These are phyloP conservation scores for Barnettozyma vustinii DNA, from an alignment of 805 yeast genomes.

Conservation along the genomic window DNA sequence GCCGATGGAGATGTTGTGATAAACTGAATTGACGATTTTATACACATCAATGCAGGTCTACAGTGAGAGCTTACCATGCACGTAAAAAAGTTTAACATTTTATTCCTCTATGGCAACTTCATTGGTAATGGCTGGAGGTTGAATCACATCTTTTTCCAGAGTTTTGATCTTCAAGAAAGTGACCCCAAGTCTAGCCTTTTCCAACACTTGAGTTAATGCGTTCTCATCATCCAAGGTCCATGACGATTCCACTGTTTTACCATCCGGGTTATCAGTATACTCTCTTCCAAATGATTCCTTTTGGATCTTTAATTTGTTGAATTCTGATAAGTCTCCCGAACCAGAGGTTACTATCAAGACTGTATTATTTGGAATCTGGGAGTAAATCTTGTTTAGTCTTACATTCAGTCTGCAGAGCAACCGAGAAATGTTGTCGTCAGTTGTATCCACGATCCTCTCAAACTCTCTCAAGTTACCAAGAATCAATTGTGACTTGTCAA, in stretches of 20 bases:
- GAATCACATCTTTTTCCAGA: not conserved
- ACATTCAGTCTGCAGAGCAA: slow-evolving; percentile 31
- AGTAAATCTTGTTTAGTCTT: slow-evolving; percentile 44
- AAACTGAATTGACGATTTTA: not conserved
- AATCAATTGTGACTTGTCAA: slow-evolving; percentile 33
- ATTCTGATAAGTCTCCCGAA: slow-evolving; percentile 48
- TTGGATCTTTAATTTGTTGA: slow-evolving; percentile 40
- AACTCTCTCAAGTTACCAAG: slow-evolving; percentile 55
- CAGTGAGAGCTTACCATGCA: not conserved
- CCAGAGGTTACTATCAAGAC: slow-evolving; percentile 59
- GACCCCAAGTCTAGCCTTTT: slow-evolving; percentile 54
- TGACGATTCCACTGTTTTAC: slow-evolving; percentile 32
- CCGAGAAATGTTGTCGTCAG: slow-evolving; percentile 11
- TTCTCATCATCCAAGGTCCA: slow-evolving; percentile 50
- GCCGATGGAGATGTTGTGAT: slow-evolving; percentile 20
- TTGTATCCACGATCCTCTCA: slow-evolving; percentile 12
- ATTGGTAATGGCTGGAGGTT: not conserved
- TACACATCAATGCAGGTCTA: not conserved
- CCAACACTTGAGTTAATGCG: slow-evolving; percentile 41
- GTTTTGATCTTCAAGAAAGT: slow-evolving; percentile 47
- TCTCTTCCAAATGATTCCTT: slow-evolving; percentile 39
- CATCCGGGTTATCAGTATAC: slow-evolving; percentile 29
- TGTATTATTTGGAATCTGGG: slow-evolving; percentile 50
- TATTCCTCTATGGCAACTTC: slow-evolving; percentile 3
- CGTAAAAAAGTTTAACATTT: not conserved